These are phyloP conservation scores for Pythium chondricola DNA, from an alignment of 352 stramenopile genomes.

Conservation along the genomic window DNA sequence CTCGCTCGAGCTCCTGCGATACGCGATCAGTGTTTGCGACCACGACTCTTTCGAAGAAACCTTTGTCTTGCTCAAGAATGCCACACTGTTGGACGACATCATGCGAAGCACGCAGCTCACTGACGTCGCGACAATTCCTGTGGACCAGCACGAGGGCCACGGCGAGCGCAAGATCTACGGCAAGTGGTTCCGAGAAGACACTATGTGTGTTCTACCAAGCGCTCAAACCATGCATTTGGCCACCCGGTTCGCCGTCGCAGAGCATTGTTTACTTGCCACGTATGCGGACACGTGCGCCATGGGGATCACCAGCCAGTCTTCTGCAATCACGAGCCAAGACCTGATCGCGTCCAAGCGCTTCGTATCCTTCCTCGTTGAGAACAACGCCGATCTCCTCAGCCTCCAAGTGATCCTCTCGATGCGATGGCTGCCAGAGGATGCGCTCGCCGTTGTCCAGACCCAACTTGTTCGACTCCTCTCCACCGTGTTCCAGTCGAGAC, in stretches of 20 bases:
- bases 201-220: conserved; percentile 32
- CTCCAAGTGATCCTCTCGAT: conserved; percentile 61
- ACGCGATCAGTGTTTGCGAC: conserved; percentile 59
- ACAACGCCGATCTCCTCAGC: conserved; percentile 57
- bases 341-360: conserved; percentile 55
- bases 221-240: conserved; percentile 51
- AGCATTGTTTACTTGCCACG: conserved; percentile 35
- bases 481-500: conserved; percentile 60
- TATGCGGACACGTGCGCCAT: conserved; percentile 11
- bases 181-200: conserved; percentile 56
- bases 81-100: conserved; percentile 43
- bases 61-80: conserved; percentile 51
- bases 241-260: conserved; percentile 50
- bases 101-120: conserved; percentile 41
- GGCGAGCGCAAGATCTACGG: conserved; percentile 32
- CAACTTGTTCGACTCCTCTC: conserved; percentile 57
- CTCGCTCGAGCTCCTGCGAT: conserved; percentile 51
- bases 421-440: conserved; percentile 47
- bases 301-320: conserved; percentile 7
- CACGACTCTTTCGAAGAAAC: conserved; percentile 48
- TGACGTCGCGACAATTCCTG: background rate
- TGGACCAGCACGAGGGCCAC: background rate
- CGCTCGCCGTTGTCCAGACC: conserved; percentile 30
- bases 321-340: conserved; percentile 22
- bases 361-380: conserved; percentile 60